A percentile compares a stretch with the other conserved stretches of the same genome.
phyloP scores from a whole-genome alignment of 176 grass and related monocot genomes.

The Ananas comosus region DNA sequence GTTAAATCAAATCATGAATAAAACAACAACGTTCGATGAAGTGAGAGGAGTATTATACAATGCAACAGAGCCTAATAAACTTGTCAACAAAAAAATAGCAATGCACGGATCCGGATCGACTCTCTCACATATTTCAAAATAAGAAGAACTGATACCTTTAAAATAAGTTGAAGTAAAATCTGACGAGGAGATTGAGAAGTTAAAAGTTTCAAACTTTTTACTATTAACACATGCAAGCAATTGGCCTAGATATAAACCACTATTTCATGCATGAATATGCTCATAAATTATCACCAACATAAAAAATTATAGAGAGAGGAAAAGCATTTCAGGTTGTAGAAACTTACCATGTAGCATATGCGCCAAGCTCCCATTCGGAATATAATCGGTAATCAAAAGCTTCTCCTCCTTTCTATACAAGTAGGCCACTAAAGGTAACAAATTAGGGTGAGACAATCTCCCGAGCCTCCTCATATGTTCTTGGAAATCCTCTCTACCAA shows the following conservation, averaged over 20 bases:
- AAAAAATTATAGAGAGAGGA: background rate
- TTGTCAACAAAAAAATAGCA: too few relatives aligned
- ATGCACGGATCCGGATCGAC: too few relatives aligned
- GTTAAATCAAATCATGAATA: too few relatives aligned
- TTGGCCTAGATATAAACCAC: background rate
- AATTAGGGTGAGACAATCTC: slow-evolving; percentile 59
- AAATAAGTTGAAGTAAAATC: too few relatives aligned
- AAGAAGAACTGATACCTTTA: too few relatives aligned
- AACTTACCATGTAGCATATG: slow-evolving; percentile 51
- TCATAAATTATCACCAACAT: background rate
- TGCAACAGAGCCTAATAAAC: too few relatives aligned
- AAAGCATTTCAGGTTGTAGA: background rate
- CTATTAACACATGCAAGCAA: too few relatives aligned
- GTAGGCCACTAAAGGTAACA: slow-evolving; percentile 76
- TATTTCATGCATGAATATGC: background rate
- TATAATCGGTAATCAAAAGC: slow-evolving; percentile 60
- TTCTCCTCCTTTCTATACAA: slow-evolving; percentile 92
- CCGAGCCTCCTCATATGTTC: slow-evolving; percentile 87
- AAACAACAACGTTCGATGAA: too few relatives aligned
- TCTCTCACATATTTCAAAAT: too few relatives aligned
- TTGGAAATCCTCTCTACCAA: slow-evolving; percentile 47
- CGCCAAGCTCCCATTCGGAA: slow-evolving; percentile 71
- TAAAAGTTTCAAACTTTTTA: too few relatives aligned
- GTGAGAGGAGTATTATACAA: too few relatives aligned
- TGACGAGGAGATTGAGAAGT: too few relatives aligned